Evolutionary conservation across 345 rosid species (phyloP).

Genomic region (Aethionema arabicum): DNA sequence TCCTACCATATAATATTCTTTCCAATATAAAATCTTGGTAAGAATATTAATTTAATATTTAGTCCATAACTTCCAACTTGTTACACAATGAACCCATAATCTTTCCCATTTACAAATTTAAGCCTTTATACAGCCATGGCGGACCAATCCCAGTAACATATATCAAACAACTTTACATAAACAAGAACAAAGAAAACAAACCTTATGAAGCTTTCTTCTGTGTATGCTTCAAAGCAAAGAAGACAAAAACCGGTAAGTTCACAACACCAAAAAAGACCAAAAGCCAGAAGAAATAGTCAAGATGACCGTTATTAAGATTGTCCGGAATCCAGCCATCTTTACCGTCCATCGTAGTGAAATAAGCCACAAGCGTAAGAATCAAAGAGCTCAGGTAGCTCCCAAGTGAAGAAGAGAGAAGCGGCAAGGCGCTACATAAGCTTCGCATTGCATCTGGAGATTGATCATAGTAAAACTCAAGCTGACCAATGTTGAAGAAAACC

Average conservation of each 20-base stretch:
- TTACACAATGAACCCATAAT: too few species aligned
- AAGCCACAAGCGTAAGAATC: constrained; percentile 42
- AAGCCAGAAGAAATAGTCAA: constrained; percentile 54
- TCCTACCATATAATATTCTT: too few species aligned
- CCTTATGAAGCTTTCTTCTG: constrained; percentile 36
- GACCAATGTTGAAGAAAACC: constrained; percentile 48
- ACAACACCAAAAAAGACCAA: constrained; percentile 39
- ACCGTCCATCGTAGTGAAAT: constrained; percentile 35
- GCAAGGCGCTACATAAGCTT: constrained; percentile 46
- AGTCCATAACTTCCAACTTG: too few species aligned
- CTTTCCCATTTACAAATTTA: too few species aligned
- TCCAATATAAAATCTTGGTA: too few species aligned
- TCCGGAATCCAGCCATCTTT: constrained; percentile 30
- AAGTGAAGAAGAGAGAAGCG: constrained; percentile 42
- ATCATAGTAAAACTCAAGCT: constrained; percentile 40
- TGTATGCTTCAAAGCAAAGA: constrained; percentile 38
- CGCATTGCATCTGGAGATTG: constrained; percentile 56
- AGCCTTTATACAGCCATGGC: neutral
- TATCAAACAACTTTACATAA: neutral
- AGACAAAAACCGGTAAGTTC: constrained; percentile 38
- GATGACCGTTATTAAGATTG: constrained; percentile 41
- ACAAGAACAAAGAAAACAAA: neutral
- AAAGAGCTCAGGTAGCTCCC: constrained; percentile 49
- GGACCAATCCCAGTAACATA: neutral
- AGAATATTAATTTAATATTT: too few species aligned